These are phyloP conservation scores for Monilinia polystroma DNA, from an alignment of 2,329 filamentous ascomycete genomes.

Conservation along the genomic window DNA sequence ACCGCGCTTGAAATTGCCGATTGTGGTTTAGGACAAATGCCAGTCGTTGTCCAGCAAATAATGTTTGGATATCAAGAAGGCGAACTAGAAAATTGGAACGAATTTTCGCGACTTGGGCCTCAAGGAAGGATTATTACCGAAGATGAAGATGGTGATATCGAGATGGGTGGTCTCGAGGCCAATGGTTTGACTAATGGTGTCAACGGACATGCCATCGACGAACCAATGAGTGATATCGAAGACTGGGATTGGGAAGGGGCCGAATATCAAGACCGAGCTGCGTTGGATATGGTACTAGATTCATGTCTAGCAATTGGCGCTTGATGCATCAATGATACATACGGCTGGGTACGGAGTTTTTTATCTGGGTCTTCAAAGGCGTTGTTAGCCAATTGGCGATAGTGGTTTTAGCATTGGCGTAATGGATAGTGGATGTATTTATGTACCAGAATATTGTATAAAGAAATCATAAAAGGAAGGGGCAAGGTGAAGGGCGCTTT, in stretches of 20 bases:
- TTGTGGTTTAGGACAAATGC: conserved; percentile 73
- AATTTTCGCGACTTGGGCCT: conserved; percentile 49
- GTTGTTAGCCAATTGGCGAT: background rate
- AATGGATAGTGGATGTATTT: conserved; percentile 25
- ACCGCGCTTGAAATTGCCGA: conserved; percentile 75
- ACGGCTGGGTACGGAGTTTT: conserved; percentile 29
- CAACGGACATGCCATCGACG: conserved; percentile 49
- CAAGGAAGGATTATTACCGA: conserved; percentile 40
- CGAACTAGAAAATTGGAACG: conserved; percentile 66
- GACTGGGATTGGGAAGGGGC: conserved; percentile 64
- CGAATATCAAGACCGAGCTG: conserved; percentile 50
- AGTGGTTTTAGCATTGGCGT: conserved; percentile 28
- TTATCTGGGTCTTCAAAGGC: conserved; percentile 27
- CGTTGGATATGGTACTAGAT: conserved; percentile 54
- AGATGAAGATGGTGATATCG: conserved; percentile 41
- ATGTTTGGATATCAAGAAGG: conserved; percentile 71
- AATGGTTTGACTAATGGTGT: conserved; percentile 40
- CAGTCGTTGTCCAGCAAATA: conserved; percentile 69
- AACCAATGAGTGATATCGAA: conserved; percentile 55
- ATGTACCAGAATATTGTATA: conserved; percentile 32
- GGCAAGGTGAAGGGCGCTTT: conserved; percentile 27
- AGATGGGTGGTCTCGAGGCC: conserved; percentile 39
- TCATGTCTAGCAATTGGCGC: conserved; percentile 40
- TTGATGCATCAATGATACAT: conserved; percentile 24
- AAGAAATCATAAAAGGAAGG: conserved; percentile 25